Evolutionary conservation across 768 basidiomycete species (phyloP).

Genomic region (Psilocybe tampanensis): DNA sequence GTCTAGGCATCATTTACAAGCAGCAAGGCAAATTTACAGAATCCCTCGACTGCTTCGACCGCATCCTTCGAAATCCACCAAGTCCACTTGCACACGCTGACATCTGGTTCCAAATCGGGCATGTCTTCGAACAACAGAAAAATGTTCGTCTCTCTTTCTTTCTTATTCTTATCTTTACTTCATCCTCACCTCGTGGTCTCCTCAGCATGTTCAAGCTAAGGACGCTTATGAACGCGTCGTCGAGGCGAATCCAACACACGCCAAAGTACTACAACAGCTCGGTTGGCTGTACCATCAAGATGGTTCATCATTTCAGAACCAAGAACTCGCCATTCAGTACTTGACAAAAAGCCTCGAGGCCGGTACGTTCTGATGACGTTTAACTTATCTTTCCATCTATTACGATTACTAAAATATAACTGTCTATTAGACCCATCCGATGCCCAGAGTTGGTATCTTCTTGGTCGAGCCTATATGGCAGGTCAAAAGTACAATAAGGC

Average conservation of each 20-base stretch:
- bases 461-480: conserved; percentile 98
- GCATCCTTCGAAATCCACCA: conserved; percentile 94
- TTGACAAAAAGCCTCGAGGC: conserved; percentile 95
- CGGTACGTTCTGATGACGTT: conserved; percentile 52
- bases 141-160: conserved; percentile 61
- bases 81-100: conserved; percentile 95
- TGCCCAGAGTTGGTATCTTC: conserved; percentile 98
- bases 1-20: conserved; percentile 99
- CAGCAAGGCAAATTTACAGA: conserved; percentile 94
- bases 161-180: conserved; percentile 7
- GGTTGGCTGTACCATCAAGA: conserved; percentile 98
- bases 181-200: too few species aligned
- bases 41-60: conserved; percentile 90
- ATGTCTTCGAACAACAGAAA: conserved; percentile 96
- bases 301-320: conserved; percentile 92
- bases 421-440: conserved; percentile 78
- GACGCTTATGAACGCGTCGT: conserved; percentile 97
- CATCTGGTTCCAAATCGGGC: conserved; percentile 99
- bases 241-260: conserved; percentile 89
- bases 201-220: conserved; percentile 83
- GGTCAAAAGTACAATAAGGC: conserved; percentile 99
- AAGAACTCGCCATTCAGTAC: conserved; percentile 92
- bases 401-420: conserved; percentile 8
- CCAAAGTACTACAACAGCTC: conserved; percentile 96
- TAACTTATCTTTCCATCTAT: conserved; percentile 4